Conservation (phyloP, 2,329 filamentous ascomycete genomes). For the Exserohilum rostratum region DNA sequence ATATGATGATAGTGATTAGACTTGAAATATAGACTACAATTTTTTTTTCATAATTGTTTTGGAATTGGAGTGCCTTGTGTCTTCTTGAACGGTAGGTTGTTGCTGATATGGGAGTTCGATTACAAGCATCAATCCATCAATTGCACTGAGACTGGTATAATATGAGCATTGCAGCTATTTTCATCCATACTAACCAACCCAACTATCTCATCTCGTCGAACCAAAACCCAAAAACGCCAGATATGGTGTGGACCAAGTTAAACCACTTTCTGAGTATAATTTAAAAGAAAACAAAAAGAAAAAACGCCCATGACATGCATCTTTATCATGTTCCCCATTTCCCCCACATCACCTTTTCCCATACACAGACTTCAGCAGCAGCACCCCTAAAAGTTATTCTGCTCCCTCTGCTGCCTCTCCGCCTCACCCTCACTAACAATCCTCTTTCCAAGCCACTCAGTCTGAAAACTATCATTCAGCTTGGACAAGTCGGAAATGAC, state of each 20-base stretch:
- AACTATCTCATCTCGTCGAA: neutral
- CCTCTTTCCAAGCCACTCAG: constrained; percentile 63
- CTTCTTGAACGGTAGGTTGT: neutral
- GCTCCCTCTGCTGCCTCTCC: constrained; percentile 40
- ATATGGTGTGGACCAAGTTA: neutral
- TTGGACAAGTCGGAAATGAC: constrained; percentile 81
- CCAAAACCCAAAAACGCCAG: no score
- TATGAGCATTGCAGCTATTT: no score
- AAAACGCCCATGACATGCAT: neutral
- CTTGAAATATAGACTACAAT: neutral
- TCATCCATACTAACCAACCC: neutral
- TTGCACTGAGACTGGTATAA: no score
- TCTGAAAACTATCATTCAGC: constrained; percentile 86
- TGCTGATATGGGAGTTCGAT: neutral
- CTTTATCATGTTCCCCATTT: neutral
- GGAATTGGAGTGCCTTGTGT: neutral
- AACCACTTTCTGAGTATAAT: neutral
- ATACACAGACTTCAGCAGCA: no score
- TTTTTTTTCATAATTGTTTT: neutral
- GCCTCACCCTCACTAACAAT: constrained; percentile 46
- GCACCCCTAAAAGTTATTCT: constrained; percentile 30
- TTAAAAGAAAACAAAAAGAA: no score
- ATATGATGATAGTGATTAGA: constrained; percentile 63
- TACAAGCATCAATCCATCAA: no score
- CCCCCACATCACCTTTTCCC: neutral